Evolutionary conservation across 306 rosid genomes (phyloP).

Genomic region (Dalbergia oliveri): DNA sequence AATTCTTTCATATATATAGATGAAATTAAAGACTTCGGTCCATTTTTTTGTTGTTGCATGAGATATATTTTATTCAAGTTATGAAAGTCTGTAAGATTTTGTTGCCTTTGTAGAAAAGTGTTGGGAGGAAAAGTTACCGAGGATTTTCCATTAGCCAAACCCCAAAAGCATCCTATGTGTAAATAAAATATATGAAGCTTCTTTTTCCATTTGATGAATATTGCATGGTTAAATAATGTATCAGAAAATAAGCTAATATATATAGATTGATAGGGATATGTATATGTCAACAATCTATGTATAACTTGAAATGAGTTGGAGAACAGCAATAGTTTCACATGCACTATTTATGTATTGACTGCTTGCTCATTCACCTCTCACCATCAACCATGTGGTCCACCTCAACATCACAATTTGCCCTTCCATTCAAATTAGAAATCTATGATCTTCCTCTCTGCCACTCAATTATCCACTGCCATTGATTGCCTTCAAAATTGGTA

Average conservation of each 20-base stretch:
- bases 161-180: neutral
- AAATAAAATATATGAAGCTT: neutral
- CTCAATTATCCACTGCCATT: conserved; percentile 63
- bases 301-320: conserved; percentile 40
- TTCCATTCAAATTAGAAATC: conserved; percentile 58
- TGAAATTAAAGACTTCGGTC: neutral
- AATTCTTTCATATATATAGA: neutral
- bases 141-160: neutral
- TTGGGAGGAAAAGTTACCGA: neutral
- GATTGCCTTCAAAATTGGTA: conserved; percentile 64
- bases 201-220: neutral
- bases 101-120: neutral
- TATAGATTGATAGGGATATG: conserved; percentile 16
- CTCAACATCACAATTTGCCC: conserved; percentile 54
- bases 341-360: conserved; percentile 44
- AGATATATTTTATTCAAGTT: neutral
- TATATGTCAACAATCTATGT: conserved; percentile 6
- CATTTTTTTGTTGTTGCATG: too few relatives aligned
- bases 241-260: neutral
- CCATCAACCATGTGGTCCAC: conserved; percentile 65
- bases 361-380: conserved; percentile 48
- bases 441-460: conserved; percentile 55
- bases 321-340: conserved; percentile 44
- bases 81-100: neutral
- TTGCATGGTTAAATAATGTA: conserved; percentile 17